A percentile compares a stretch with the other conserved stretches of the same genome.
Evolutionary conservation across 2,329 filamentous ascomycete genomes (phyloP).

Genomic region (Atkinsonella hypoxylon): DNA sequence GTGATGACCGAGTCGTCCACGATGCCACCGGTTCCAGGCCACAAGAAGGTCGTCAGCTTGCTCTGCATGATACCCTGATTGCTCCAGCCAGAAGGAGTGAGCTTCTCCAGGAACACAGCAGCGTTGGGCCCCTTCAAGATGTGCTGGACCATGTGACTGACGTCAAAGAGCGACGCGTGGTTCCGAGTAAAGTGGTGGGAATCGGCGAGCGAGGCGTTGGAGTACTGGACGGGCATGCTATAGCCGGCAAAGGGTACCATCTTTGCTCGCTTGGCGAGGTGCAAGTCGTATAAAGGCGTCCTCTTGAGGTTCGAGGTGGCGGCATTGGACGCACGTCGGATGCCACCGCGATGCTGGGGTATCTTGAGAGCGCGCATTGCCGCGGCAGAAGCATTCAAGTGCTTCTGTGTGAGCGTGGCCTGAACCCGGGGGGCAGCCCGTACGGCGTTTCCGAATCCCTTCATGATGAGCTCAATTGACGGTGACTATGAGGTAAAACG

Average conservation of each 20-base stretch:
- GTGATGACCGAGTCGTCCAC: constrained; percentile 92
- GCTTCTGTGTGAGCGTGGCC: constrained; percentile 4
- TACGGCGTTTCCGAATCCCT: constrained; percentile 18
- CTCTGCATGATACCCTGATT: constrained; percentile 55
- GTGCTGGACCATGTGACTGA: constrained; percentile 94
- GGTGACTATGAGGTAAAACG: constrained; percentile 2
- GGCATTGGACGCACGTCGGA: constrained; percentile 16
- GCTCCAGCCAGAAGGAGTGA: constrained; percentile 67
- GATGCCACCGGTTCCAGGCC: constrained; percentile 73
- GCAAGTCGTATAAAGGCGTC: constrained; percentile 70
- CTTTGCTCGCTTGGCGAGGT: constrained; percentile 69
- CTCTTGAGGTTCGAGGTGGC: constrained; percentile 21
- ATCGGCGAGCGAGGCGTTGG: constrained; percentile 61
- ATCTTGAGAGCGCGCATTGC: constrained; percentile 3
- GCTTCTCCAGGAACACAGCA: constrained; percentile 64
- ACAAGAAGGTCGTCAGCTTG: constrained; percentile 74
- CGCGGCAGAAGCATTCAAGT: constrained; percentile 6
- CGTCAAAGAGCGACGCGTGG: constrained; percentile 87
- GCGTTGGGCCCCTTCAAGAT: constrained; percentile 71
- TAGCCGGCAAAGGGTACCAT: constrained; percentile 96
- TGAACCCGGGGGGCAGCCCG: constrained; percentile 19
- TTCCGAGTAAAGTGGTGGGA: constrained; percentile 84
- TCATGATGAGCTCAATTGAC: constrained; percentile 14
- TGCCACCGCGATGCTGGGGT: constrained; percentile 10
- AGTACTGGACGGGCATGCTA: constrained; percentile 87